Conservation (phyloP, 139 green algal genomes). For the Chlamydomonas sp. region DNA sequence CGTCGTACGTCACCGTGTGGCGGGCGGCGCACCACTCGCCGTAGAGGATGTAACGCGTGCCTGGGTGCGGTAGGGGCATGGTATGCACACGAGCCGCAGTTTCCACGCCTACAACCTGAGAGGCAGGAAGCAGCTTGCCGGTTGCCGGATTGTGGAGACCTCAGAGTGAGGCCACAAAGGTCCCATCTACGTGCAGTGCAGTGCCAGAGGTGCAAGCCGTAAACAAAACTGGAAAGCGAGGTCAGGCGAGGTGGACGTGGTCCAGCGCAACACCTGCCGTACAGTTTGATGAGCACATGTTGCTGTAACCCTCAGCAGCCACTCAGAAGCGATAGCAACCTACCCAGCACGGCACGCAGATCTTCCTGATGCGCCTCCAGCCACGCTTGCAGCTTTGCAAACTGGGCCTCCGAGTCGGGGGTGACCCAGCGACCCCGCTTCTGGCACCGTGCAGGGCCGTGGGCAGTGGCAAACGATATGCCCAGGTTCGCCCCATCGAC, state of each 20-base stretch:
- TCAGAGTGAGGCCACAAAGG: neutral
- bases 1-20: slow-evolving; percentile 42
- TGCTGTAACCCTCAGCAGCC: too few species aligned
- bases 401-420: slow-evolving; percentile 35
- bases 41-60: slow-evolving; percentile 40
- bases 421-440: slow-evolving; percentile 47
- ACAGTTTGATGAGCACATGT: too few species aligned
- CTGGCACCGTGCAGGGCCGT: slow-evolving; percentile 11
- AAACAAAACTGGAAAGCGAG: too few species aligned
- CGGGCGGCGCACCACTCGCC: slow-evolving; percentile 46
- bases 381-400: slow-evolving; percentile 39
- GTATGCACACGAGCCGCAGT: too few species aligned
- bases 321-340: neutral
- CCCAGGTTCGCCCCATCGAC: slow-evolving; percentile 46
- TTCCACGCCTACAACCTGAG: too few species aligned
- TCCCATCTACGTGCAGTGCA: neutral
- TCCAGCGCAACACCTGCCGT: too few species aligned
- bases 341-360: slow-evolving; percentile 21
- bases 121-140: neutral
- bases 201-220: too few species aligned
- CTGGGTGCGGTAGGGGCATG: slow-evolving; percentile 12
- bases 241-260: too few species aligned
- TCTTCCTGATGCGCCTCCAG: neutral
- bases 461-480: slow-evolving; percentile 7
- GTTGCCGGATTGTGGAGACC: neutral